Evolutionary conservation across 129 eudicot genomes (phyloP).

Genomic region (Tagetes erecta): DNA sequence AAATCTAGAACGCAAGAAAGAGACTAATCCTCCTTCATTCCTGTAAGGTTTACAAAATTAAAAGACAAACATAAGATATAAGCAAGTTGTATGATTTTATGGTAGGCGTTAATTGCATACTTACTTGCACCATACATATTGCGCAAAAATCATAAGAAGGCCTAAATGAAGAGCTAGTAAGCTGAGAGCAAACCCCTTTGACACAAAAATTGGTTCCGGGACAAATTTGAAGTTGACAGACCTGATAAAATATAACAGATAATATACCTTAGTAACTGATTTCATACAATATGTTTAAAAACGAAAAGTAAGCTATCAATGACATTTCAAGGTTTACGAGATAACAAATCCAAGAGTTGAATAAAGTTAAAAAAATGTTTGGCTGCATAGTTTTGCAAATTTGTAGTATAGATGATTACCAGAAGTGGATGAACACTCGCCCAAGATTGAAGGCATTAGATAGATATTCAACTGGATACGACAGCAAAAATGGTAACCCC

Average conservation of each 20-base stretch:
- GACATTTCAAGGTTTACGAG: not conserved
- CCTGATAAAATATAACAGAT: slow-evolving; percentile 45
- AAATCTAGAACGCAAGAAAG: slow-evolving; percentile 49
- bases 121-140: slow-evolving; percentile 96
- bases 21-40: slow-evolving; percentile 81
- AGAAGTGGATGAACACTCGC: slow-evolving; percentile 90
- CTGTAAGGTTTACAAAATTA: slow-evolving; percentile 39
- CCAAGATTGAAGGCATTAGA: slow-evolving; percentile 96
- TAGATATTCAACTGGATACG: slow-evolving; percentile 71
- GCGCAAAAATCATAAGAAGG: slow-evolving; percentile 61
- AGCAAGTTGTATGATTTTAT: not conserved
- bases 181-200: slow-evolving; percentile 64
- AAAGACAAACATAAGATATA: not conserved
- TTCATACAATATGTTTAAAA: not conserved
- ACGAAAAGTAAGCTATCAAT: not conserved
- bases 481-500: slow-evolving; percentile 72
- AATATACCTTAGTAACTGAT: slow-evolving; percentile 1
- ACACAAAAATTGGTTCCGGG: slow-evolving; percentile 74
- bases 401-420: slow-evolving; percentile 50
- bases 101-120: slow-evolving; percentile 20
- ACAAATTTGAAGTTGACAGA: slow-evolving; percentile 97
- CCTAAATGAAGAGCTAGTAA: slow-evolving; percentile 67
- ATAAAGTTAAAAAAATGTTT: not conserved
- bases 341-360: not conserved
- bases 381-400: slow-evolving; percentile 7